A percentile compares a stretch with the other conserved stretches of the same genome.
Evolutionary conservation across 192 early-diverging fungal genomes (phyloP).

Genomic region (Entomortierella lignicola): DNA sequence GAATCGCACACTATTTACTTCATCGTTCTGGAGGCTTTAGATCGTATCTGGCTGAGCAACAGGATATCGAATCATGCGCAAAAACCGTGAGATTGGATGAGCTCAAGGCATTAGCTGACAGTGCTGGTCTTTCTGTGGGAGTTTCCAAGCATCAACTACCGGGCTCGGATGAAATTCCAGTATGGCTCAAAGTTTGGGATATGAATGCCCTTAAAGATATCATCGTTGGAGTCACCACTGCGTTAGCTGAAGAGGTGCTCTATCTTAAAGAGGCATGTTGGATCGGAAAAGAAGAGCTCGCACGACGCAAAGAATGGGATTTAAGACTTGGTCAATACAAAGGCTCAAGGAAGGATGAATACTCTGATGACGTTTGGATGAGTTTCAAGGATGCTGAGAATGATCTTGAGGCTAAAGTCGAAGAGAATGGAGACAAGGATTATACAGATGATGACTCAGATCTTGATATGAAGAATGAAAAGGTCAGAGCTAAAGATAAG

Average conservation of each 20-base stretch:
- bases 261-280: not conserved
- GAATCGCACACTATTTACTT: slow-evolving; percentile 16
- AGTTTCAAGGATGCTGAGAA: not conserved
- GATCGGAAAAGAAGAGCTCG: not conserved
- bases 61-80: slow-evolving; percentile 7
- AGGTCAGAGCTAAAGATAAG: not conserved
- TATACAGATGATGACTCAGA: not conserved
- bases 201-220: slow-evolving; percentile 7
- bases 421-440: not conserved
- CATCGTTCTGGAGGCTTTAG: slow-evolving; percentile 15
- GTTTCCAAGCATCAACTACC: not conserved
- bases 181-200: slow-evolving; percentile 19
- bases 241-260: slow-evolving; percentile 6
- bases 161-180: not conserved
- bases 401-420: not conserved
- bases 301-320: slow-evolving; percentile 5
- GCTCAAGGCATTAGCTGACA: not conserved
- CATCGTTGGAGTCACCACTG: slow-evolving; percentile 13
- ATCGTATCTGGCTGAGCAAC: slow-evolving; percentile 23
- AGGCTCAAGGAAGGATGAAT: not conserved
- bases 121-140: slow-evolving; percentile 9
- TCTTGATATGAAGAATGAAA: not conserved
- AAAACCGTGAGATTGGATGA: not conserved
- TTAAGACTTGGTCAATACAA: not conserved
- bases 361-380: slow-evolving; percentile 3